Percentiles rank a stretch among this genome's conserved stretches.
Evolutionary conservation across 2,329 filamentous ascomycete genomes (phyloP).

Genomic region (Cytospora mali): DNA sequence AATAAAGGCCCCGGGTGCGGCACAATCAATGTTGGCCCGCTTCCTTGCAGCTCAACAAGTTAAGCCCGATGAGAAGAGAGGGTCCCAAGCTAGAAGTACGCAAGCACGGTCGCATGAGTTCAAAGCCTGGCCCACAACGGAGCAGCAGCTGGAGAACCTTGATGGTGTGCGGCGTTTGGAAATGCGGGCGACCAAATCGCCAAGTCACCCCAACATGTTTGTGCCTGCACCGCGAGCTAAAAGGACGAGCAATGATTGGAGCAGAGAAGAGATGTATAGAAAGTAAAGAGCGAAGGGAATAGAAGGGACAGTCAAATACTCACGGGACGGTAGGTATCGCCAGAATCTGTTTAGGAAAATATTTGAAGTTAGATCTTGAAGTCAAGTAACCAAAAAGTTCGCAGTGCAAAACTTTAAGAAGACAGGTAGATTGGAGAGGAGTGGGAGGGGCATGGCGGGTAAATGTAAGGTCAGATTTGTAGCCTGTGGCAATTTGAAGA

Average conservation of each 20-base stretch:
- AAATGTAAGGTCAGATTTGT: constrained; percentile 25
- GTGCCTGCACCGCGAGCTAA: constrained; percentile 2
- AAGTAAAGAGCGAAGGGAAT: constrained; percentile 1
- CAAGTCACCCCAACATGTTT: background rate
- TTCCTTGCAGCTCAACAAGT: background rate
- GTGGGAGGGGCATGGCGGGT: constrained; percentile 24
- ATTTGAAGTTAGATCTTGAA: constrained; percentile 44
- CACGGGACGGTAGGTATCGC: constrained; percentile 64
- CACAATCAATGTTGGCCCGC: background rate
- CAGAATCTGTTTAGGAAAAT: constrained; percentile 56
- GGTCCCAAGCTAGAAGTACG: constrained; percentile 1
- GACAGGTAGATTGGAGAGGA: constrained; percentile 15
- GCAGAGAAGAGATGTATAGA: background rate
- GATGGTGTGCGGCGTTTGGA: constrained; percentile 11
- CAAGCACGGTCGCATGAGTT: constrained; percentile 5
- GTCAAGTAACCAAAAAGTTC: constrained; percentile 9
- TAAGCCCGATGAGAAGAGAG: background rate
- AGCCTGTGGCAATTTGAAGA: constrained; percentile 23
- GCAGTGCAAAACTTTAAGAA: constrained; percentile 12
- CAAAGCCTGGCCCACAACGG: constrained; percentile 14
- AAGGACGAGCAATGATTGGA: background rate
- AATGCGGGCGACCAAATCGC: background rate
- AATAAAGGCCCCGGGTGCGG: background rate
- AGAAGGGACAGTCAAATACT: constrained; percentile 39
- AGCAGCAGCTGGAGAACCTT: constrained; percentile 21